Evolutionary conservation across 306 rosid species (phyloP), one percentile per base, ranked within the genome.

Genomic region (Mucuna pruriens): DNA sequence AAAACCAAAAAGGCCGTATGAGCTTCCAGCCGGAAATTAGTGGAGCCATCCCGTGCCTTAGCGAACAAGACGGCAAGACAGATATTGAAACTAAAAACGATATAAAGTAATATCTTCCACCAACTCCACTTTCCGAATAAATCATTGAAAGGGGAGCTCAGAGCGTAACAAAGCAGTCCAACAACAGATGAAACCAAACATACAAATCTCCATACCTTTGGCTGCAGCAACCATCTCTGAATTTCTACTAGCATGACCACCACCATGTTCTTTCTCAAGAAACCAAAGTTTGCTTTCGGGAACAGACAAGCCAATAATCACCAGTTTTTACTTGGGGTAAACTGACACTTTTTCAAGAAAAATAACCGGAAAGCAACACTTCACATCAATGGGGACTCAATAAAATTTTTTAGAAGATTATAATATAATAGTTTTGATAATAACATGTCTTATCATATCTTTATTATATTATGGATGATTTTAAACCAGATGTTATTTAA

Each of bases 121-220:
- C 38, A 9, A 5, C 8, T 71, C 84, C 84, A 71, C 1, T 80
- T 5, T 33, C 84, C 84, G 0, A 80, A 71, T 7, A 80, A 23
- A 20, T 31, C 9, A 40, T 46, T 60, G 42, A 71, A 80, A 23
- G 84, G 20, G 13, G 78, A 80, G 4, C 83, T 71, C 5, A 80
- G 34, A 20, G 64, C 73, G 0, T 31, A 71, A 45, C 72, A 80
- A 0, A 80, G 2, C 4, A 80, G 16, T 60, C 84, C 78, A 60
- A 71, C 33, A 8, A 71, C 6, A 34, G 20, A 16, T 20, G 73
- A 71, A 22, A 12, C 44, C 20, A 71, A 46, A 5, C 73, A 36
- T 0, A 72, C 23, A 48, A 46, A 33, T 15, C 34, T 72, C 74
- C 66, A 72, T 54, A 80, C 7, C 9, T 61, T 9, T 8, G 12